phyloP scores from a whole-genome alignment of 1,139 yeast species.

The Sugiyamaella castrensis region DNA sequence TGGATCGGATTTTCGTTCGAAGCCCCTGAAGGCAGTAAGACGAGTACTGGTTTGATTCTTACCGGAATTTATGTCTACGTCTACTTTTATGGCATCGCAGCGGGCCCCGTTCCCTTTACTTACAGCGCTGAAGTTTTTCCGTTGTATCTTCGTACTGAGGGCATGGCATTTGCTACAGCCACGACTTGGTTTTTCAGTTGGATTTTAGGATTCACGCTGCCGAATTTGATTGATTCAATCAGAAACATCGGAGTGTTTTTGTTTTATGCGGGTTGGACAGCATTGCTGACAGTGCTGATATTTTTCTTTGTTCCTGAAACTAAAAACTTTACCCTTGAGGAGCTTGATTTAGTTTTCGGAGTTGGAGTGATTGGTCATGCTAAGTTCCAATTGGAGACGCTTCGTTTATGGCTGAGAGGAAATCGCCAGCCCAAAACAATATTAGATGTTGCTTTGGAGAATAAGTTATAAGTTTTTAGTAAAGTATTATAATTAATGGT shows the following conservation, averaged over 20 bases:
- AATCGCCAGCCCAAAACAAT: too few species aligned
- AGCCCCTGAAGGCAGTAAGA: constrained; percentile 8
- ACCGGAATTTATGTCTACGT: constrained; percentile 50
- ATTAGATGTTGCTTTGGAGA: too few species aligned
- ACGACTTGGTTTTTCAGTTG: constrained; percentile 70
- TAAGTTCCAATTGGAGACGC: constrained; percentile 16
- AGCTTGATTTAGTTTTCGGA: constrained; percentile 52
- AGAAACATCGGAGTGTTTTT: constrained; percentile 17
- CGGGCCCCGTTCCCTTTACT: constrained; percentile 75
- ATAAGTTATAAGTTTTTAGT: too few species aligned
- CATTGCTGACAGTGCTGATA: constrained; percentile 11
- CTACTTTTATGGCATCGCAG: constrained; percentile 63
- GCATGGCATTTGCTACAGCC: constrained; percentile 69
- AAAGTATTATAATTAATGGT: too few species aligned
- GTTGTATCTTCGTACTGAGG: constrained; percentile 64
- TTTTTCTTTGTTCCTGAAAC: constrained; percentile 64
- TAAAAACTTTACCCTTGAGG: constrained; percentile 71
- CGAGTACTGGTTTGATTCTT: constrained; percentile 13
- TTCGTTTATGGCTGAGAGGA: too few species aligned
- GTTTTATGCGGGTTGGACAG: constrained; percentile 13
- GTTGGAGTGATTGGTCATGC: constrained; percentile 20
- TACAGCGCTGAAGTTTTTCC: constrained; percentile 73
- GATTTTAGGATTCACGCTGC: constrained; percentile 49
- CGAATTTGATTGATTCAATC: constrained; percentile 40
- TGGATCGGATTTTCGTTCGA: constrained; percentile 13